Evolutionary conservation across 768 basidiomycete genomes (phyloP).

Genomic region (Russula brevipes): DNA sequence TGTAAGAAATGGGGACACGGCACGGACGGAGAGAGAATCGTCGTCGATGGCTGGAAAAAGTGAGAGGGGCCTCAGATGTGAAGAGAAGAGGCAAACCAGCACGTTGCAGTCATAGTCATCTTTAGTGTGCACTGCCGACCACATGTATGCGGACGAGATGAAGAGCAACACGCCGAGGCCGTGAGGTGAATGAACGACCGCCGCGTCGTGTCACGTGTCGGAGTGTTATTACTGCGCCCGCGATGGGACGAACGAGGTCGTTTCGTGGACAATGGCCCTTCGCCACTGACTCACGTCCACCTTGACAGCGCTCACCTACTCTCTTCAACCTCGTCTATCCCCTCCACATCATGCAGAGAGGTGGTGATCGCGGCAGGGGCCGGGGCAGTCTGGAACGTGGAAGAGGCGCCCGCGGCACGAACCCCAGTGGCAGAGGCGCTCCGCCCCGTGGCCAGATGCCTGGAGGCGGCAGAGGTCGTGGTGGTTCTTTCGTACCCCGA

Average conservation of each 20-base stretch:
- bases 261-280: no score
- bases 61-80: not conserved
- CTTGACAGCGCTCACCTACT: not conserved
- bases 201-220: no score
- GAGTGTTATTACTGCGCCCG: no score
- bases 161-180: no score
- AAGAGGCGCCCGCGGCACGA: constrained; percentile 23
- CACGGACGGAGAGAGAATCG: not conserved
- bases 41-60: no score
- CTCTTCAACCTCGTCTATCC: not conserved
- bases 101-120: constrained; percentile 1
- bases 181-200: no score
- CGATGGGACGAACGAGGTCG: no score
- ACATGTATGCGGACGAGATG: not conserved
- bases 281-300: not conserved
- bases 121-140: not conserved
- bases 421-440: constrained; percentile 14
- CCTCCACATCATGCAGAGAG: constrained; percentile 24
- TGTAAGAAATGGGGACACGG: not conserved
- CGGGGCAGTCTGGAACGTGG: constrained; percentile 26
- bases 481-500: constrained; percentile 30
- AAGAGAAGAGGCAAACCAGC: not conserved
- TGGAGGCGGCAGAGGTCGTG: constrained; percentile 31
- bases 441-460: constrained; percentile 29
- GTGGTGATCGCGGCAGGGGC: constrained; percentile 26